Conservation (phyloP, 805 yeast genomes). For the Monosporozyma unispora region DNA sequence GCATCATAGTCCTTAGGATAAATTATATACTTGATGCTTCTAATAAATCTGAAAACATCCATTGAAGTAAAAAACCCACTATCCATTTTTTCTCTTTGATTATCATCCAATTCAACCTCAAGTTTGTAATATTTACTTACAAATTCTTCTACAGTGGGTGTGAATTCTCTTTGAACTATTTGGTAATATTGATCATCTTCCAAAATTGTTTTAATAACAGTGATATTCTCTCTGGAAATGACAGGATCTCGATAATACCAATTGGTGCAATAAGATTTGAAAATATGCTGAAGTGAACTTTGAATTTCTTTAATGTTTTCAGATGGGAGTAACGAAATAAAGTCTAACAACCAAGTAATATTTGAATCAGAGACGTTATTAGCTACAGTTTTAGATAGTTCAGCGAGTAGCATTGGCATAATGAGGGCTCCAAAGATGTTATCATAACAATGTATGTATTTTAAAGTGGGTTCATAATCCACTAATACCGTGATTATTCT, state of each 20-base stretch:
- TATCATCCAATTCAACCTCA: slow-evolving; percentile 7
- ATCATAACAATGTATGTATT: slow-evolving; percentile 15
- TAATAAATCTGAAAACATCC: slow-evolving; percentile 9
- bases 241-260: slow-evolving; percentile 8
- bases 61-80: slow-evolving; percentile 5
- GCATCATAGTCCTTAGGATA: slow-evolving; percentile 5
- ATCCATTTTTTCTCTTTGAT: not conserved
- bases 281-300: slow-evolving; percentile 7
- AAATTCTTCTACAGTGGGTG: slow-evolving; percentile 11
- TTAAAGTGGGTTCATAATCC: slow-evolving; percentile 16
- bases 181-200: slow-evolving; percentile 7
- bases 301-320: slow-evolving; percentile 1
- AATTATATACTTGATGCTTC: slow-evolving; percentile 10
- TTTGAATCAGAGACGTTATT: not conserved
- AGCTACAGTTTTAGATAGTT: slow-evolving; percentile 32
- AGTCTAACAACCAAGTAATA: slow-evolving; percentile 14
- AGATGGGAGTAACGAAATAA: slow-evolving; percentile 6
- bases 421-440: slow-evolving; percentile 28
- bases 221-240: not conserved
- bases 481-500: slow-evolving; percentile 10
- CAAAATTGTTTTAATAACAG: slow-evolving; percentile 10
- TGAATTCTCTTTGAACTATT: slow-evolving; percentile 5
- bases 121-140: slow-evolving; percentile 19
- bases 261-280: slow-evolving; percentile 9
- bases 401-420: slow-evolving; percentile 31